Evolutionary conservation across 768 basidiomycete genomes (phyloP).

Genomic region (Trichaptum fuscoviolaceum): DNA sequence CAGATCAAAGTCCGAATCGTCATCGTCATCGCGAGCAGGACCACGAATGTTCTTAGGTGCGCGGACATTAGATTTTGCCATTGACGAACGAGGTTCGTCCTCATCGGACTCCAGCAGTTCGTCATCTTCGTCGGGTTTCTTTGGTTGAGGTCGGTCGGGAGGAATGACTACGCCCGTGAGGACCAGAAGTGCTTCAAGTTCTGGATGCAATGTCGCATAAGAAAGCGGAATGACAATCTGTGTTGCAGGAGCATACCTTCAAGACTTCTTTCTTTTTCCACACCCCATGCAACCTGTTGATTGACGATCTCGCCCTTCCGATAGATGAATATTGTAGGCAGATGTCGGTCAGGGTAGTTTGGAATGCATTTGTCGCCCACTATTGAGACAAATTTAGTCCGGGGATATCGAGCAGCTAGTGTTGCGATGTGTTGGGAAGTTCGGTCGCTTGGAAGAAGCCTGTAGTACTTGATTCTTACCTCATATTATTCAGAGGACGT

Average conservation of each 20-base stretch:
- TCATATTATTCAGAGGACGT: not conserved
- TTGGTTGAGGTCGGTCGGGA: constrained; percentile 38
- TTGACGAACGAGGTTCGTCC: constrained; percentile 52
- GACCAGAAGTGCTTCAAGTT: constrained; percentile 67
- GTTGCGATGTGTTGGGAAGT: constrained; percentile 62
- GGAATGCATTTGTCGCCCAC: constrained; percentile 93
- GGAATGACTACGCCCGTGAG: constrained; percentile 61
- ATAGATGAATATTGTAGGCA: constrained; percentile 92
- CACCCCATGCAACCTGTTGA: constrained; percentile 82
- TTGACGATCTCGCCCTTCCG: constrained; percentile 86
- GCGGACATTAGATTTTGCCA: constrained; percentile 49
- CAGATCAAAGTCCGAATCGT: constrained; percentile 72
- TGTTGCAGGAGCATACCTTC: constrained; percentile 53
- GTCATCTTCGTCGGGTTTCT: constrained; percentile 39
- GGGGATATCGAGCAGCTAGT: constrained; percentile 79
- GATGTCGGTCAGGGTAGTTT: constrained; percentile 86
- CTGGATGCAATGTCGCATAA: constrained; percentile 28
- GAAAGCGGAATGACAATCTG: constrained; percentile 9
- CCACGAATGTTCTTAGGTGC: constrained; percentile 52
- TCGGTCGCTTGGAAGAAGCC: constrained; percentile 76
- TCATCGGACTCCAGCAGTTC: constrained; percentile 41
- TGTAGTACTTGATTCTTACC: constrained; percentile 26
- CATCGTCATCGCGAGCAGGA: constrained; percentile 46
- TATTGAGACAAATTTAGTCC: constrained; percentile 94
- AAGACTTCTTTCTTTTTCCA: constrained; percentile 65